Evolutionary conservation across 257 asterid species (phyloP), one percentile per base, ranked within the genome.

Genomic region (Solanum etuberosum): DNA sequence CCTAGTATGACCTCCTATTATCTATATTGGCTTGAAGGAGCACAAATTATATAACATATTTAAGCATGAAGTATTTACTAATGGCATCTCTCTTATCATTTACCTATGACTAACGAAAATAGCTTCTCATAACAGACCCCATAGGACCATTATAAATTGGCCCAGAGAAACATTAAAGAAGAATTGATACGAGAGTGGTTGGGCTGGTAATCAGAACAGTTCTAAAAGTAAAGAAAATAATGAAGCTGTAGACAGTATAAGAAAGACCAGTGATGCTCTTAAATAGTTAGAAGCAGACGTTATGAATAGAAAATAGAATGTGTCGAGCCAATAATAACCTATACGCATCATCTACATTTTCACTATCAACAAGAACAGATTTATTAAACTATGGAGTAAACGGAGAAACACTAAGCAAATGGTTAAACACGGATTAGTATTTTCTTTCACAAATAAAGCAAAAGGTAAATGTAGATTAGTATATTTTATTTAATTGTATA

Each of bases 121-220:
- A 77, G 25, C 31, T 77, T 25, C 34, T 77, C 61, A 77, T 25
- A 43, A 42, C 61, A 27, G 83, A 51, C 57, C 20, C 83, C 13
- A 6, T 11, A 38, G 57, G 27, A 38, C 57, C 83, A 38, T n/a
- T 38, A 74, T n/a, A 74, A 74, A 74, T 74, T 38, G 57, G 57
- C 23, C 83, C 23, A 74, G 34, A 38, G 83, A 14, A 74, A 74
- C 51, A 74, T 15, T 38, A 74, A 38, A 5, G 8, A 48, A 15
- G 57, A 74, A 74, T 74, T 38, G 32, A 74, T 16, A 34, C 93
- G 94, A 71, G 86, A 97, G 98, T 88, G 95, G 99, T 77, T 97
- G 98, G 99, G 90, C 96, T 13, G 98, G 99, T 88, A 95, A 98
- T 93, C 93, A 85, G 92, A 96, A 88, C 95, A 95, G 51, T 83